Evolutionary conservation across 495 filamentous ascomycete genomes (phyloP), one percentile per base, ranked within the genome.

Genomic region (Talaromyces thailandensis): DNA sequence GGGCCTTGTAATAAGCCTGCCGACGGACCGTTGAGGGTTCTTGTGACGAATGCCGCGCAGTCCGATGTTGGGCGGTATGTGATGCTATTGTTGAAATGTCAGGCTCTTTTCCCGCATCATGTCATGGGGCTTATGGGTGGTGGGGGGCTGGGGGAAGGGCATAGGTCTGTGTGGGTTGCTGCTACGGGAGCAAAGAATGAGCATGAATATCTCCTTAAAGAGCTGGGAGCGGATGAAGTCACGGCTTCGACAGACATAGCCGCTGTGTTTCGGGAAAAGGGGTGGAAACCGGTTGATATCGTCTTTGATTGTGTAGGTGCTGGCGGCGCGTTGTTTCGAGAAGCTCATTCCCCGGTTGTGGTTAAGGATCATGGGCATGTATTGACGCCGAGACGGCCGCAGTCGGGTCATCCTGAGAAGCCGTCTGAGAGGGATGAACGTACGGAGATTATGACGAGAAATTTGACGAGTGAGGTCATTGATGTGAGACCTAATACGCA

Each of bases 61-160:
- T 75, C 63, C 56, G 76, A 78, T 35, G 71, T 78, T 8, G 76
- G 71, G 23, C 67, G 67, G 3, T 68, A 78, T n/a, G 69, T 68
- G 0, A 64, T 79, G 24, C 71, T 73, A 14, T 64, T 79, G 16
- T 71, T 79, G 18, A 69, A 74, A 28, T 66, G 73, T 9, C 64
- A 65, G 1, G 65, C 67, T 18, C 61, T 79, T 0, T 79, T 76
- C 63, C 64, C 73, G 4, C 18, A 63, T n/a, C 48, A 58, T n/a
- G 66, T 68, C n/a, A 72, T 73, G 40, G n/a, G 48, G 26, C 35
- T 59, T 21, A 51, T 51, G 62, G 53, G 53, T 31, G 32, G 35
- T 16, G 61, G 25, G 3, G 35, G 51, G 8, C 4, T 28, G 11
- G 51, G 32, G 40, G 32, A 58, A 21, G 4, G 2, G 12, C 45